Base-by-base conservation (phyloP, 768 basidiomycete genomes). In the Tylopilus sp. region DNA sequence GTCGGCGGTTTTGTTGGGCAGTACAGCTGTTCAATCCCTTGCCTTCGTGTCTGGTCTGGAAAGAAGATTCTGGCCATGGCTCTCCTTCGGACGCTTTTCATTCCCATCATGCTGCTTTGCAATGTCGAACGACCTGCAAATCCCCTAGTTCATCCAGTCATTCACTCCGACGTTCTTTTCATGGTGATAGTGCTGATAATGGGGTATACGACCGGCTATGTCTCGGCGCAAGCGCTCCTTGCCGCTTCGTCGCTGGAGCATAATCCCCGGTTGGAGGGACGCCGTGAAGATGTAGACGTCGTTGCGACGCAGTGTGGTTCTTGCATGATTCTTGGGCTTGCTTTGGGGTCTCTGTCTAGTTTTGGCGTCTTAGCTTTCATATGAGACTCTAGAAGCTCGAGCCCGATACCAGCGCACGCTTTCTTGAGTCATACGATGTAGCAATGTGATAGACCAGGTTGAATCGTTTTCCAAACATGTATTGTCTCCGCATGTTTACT, bases 261-360 rank as follows among this genome's bases (percentile, higher is more conserved):
- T 23, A 51, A 51, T 23, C 50, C 50, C 6, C 35, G 50, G 87
- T 3, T 80, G 83, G 52, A 85, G 91, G 83, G 85, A 1, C 73
- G 79, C 44, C 74, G 75, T 46, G 85, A 88, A 52, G 88, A 93
- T 63, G 86, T 92, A n/a, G 91, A 94, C 59, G 78, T 87, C 8
- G 90, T 88, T 5, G 91, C 91, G 5, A 88, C 86, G 0, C 76
- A 94, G 13, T 82, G 81, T 8, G 83, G 78, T 60, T 93, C 93
- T 70, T 88, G 79, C 53, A 66, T 94, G 5, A 83, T 90, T 3
- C 84, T 81, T 4, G 91, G 91, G 3, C 70, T 94, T 48, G 82
- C 79, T 9, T 44, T 83, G 1, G 92, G 93, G 1, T 89, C 90
- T 65, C 63, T 88, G 39, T 72, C 76, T 18, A 94, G 91, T 67